These are phyloP conservation scores for Ambispora gerdemannii DNA, from an alignment of 192 early-diverging fungal genomes.

Conservation along the genomic window DNA sequence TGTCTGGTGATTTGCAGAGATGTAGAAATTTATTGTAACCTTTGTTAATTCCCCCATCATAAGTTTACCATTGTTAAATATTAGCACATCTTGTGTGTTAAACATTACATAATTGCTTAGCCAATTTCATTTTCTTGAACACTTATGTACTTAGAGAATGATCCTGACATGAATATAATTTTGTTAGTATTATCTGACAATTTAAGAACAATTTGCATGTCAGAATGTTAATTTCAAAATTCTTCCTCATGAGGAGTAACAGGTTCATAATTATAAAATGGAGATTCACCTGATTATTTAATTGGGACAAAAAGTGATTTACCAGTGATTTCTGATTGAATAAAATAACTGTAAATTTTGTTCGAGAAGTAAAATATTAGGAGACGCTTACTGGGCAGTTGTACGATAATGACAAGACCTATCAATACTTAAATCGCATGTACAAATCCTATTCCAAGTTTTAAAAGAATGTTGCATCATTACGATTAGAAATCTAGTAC, in stretches of 20 bases:
- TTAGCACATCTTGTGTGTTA: conserved; percentile 1
- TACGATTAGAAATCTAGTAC: too few species aligned
- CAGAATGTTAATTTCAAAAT: conserved; percentile 15
- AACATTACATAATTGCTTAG: conserved; percentile 10
- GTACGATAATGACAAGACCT: too few species aligned
- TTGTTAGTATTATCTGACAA: conserved; percentile 8
- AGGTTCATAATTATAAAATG: conserved; percentile 4
- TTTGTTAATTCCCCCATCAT: conserved; percentile 4
- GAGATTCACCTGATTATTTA: conserved; percentile 2
- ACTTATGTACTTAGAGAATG: conserved; percentile 11
- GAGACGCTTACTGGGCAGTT: conserved; percentile 5
- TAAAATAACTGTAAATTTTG: conserved; percentile 5
- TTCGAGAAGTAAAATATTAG: background rate
- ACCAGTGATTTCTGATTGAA: conserved; percentile 3
- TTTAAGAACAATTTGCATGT: conserved; percentile 12
- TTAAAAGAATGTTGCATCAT: too few species aligned
- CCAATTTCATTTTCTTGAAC: conserved; percentile 15
- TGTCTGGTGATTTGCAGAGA: conserved; percentile 1
- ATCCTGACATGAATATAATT: background rate
- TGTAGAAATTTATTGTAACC: conserved; percentile 13
- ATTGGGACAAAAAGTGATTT: conserved; percentile 8
- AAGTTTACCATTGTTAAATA: conserved; percentile 8
- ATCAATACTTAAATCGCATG: too few species aligned
- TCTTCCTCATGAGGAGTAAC: background rate
- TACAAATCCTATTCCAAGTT: too few species aligned